phyloP scores from a whole-genome alignment of 306 rosid genomes.

The Prunus padus region DNA sequence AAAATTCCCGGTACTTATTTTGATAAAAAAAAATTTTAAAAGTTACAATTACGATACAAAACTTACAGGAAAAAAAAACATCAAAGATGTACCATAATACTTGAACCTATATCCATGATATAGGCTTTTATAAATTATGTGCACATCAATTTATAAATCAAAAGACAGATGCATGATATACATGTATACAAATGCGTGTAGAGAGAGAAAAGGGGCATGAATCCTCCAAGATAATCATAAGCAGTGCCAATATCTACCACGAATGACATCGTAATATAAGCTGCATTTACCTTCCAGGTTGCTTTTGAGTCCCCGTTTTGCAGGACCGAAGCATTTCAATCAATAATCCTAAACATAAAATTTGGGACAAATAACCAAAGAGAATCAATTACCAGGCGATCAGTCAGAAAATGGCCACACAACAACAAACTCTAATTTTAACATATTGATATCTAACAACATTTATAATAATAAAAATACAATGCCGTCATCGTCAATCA shows the following conservation, averaged over 20 bases:
- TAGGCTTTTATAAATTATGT: neutral
- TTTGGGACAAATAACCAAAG: neutral
- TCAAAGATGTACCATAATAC: neutral
- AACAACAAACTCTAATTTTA: neutral
- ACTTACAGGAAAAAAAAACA: too few species aligned
- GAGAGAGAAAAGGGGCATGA: neutral
- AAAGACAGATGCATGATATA: neutral
- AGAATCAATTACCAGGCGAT: neutral
- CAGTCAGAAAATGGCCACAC: neutral
- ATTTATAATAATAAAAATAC: neutral
- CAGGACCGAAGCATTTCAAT: conserved; percentile 86
- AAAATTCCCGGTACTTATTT: neutral
- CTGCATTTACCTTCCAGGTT: conserved; percentile 80
- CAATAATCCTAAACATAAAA: conserved; percentile 60
- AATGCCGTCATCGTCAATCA: neutral
- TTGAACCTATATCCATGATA: neutral
- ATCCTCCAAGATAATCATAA: neutral
- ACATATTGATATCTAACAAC: neutral
- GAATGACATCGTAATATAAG: neutral
- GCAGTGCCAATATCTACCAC: neutral
- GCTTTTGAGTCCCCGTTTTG: conserved; percentile 81
- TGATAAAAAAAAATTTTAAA: neutral
- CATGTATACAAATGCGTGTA: too few species aligned
- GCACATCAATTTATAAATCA: neutral
- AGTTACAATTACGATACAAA: too few species aligned